These are phyloP conservation scores for Ascochyta koolunga DNA, from an alignment of 2,329 filamentous ascomycete species.

Conservation along the genomic window DNA sequence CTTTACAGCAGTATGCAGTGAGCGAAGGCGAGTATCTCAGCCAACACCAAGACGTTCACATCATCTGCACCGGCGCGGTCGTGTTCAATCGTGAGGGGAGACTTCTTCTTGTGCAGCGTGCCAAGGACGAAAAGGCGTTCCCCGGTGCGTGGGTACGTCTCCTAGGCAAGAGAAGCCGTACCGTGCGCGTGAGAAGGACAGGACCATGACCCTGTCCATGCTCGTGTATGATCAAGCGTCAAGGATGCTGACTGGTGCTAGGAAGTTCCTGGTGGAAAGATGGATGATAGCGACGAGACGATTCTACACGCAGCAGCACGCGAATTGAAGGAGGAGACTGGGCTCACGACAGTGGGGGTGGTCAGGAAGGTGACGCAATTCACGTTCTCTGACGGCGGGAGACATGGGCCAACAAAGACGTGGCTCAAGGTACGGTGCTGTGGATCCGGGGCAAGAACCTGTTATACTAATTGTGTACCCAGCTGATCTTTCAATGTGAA, in stretches of 20 bases:
- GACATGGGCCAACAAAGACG: slow-evolving; percentile 15
- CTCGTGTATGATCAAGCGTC: background rate
- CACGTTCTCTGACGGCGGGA: slow-evolving; percentile 28
- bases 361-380: slow-evolving; percentile 51
- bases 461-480: background rate
- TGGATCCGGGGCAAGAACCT: no score
- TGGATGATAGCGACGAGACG: slow-evolving; percentile 54
- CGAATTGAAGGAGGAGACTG: slow-evolving; percentile 60
- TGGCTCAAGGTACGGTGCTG: slow-evolving; percentile 44
- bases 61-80: slow-evolving; percentile 37
- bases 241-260: slow-evolving; percentile 27
- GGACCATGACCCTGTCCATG: background rate
- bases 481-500: slow-evolving; percentile 42
- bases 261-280: slow-evolving; percentile 61
- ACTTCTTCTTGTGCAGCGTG: slow-evolving; percentile 45
- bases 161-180: background rate
- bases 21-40: slow-evolving; percentile 34
- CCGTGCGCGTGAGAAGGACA: background rate
- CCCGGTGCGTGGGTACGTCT: slow-evolving; percentile 42
- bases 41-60: slow-evolving; percentile 34
- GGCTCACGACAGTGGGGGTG: slow-evolving; percentile 53
- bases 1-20: slow-evolving; percentile 38
- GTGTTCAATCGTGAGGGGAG: slow-evolving; percentile 43
- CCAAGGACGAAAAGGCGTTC: slow-evolving; percentile 43
- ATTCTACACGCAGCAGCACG: slow-evolving; percentile 57